These are phyloP conservation scores for Leishmania martiniquensis DNA, from an alignment of 208 protist species.

Conservation along the genomic window DNA sequence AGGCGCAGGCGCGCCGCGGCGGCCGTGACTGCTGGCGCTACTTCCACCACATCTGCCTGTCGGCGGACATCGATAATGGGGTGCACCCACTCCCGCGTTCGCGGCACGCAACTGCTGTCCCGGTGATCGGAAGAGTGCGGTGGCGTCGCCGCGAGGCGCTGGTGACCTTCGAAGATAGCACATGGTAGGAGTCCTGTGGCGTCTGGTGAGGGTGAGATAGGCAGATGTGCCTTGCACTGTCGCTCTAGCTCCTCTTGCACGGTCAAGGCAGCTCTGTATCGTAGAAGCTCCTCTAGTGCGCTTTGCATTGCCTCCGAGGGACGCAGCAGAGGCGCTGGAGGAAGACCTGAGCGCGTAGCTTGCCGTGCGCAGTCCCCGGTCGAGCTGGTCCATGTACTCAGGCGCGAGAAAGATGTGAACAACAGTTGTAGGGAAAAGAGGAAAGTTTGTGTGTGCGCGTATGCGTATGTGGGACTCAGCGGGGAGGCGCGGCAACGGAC, in stretches of 20 bases:
- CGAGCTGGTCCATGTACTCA: not conserved
- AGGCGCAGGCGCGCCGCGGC: constrained; percentile 1
- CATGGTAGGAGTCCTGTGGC: constrained; percentile 35
- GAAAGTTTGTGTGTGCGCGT: too few relatives aligned
- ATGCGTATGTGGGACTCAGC: not conserved
- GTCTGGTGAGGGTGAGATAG: not conserved
- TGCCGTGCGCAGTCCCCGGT: not conserved
- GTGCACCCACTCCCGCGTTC: constrained; percentile 30
- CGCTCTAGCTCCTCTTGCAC: constrained; percentile 14
- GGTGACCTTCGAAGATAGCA: constrained; percentile 45
- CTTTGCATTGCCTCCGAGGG: not conserved
- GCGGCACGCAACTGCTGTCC: not conserved
- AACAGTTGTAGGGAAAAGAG: not conserved
- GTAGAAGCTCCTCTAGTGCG: constrained; percentile 16
- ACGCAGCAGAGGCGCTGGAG: not conserved
- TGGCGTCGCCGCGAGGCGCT: constrained; percentile 13
- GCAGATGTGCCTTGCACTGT: constrained; percentile 12
- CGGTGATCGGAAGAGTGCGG: not conserved
- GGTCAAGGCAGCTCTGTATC: constrained; percentile 19
- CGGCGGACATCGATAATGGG: constrained; percentile 46
- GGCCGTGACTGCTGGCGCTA: not conserved
- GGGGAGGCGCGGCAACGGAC: not conserved
- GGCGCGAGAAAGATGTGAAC: not conserved
- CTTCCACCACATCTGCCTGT: constrained; percentile 11
- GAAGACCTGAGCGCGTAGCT: not conserved